These are phyloP conservation scores for Hypholoma sublateritium DNA, from an alignment of 768 basidiomycete species.

Conservation along the genomic window DNA sequence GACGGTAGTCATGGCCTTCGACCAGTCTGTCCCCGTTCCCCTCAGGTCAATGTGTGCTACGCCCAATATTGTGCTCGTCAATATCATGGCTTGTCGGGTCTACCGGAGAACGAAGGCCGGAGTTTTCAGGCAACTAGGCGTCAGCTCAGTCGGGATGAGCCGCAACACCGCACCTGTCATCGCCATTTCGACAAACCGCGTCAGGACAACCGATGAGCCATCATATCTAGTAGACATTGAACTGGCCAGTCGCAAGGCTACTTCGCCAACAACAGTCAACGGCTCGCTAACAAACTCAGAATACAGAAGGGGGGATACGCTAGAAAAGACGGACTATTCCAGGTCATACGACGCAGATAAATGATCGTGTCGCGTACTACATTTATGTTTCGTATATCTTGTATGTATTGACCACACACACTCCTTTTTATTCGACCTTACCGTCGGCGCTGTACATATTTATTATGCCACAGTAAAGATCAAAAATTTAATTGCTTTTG, in stretches of 20 bases:
- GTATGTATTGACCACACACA: too few species aligned
- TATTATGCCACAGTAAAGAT: too few species aligned
- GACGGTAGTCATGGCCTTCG: constrained; percentile 9
- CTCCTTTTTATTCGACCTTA: too few species aligned
- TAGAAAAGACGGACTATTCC: not conserved
- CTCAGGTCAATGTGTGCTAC: constrained; percentile 10
- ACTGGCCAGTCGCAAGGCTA: not conserved
- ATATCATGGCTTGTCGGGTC: constrained; percentile 17
- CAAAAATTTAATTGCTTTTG: too few species aligned
- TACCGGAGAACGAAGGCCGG: constrained; percentile 12
- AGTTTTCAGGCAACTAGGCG: not conserved
- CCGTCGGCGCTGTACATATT: too few species aligned
- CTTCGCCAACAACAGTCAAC: not conserved
- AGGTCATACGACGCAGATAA: not conserved
- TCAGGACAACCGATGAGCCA: constrained; percentile 1
- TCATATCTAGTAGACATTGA: not conserved
- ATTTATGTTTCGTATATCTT: not conserved
- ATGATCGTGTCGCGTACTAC: too few species aligned
- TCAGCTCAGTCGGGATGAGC: constrained; percentile 8
- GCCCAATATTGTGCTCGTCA: constrained; percentile 15
- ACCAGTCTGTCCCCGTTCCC: not conserved
- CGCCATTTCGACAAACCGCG: not conserved
- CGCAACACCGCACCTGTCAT: not conserved
- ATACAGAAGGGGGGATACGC: not conserved
- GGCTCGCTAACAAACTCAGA: not conserved